These are phyloP conservation scores for Endothia cerciana DNA, from an alignment of 2,329 filamentous ascomycete species.

Conservation along the genomic window DNA sequence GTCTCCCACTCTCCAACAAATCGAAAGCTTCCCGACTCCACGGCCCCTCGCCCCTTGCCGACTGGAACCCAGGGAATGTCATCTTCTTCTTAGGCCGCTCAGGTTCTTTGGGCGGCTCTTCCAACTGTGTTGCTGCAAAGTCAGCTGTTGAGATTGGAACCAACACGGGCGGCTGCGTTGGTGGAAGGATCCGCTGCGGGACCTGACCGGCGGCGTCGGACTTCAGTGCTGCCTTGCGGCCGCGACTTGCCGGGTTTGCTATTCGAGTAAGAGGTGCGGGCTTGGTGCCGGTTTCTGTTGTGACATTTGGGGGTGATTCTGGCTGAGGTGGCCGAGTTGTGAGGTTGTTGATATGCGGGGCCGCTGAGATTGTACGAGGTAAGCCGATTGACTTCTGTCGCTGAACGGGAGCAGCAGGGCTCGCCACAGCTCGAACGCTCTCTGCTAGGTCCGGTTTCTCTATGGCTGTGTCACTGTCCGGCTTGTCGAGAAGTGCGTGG, in stretches of 20 bases:
- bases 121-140: conserved; percentile 31
- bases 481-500: background rate
- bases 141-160: conserved; percentile 26
- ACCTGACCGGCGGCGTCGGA: conserved; percentile 55
- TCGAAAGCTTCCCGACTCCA: conserved; percentile 74
- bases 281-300: conserved; percentile 9
- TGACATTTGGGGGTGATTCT: background rate
- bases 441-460: background rate
- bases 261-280: conserved; percentile 33
- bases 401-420: background rate
- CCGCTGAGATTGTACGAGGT: conserved; percentile 4
- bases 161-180: conserved; percentile 30
- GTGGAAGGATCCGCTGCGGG: conserved; percentile 47
- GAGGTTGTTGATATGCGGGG: conserved; percentile 23
- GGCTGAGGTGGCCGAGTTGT: background rate
- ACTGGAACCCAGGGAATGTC: conserved; percentile 49
- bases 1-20: conserved; percentile 64
- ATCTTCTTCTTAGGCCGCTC: conserved; percentile 35
- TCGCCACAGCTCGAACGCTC: background rate
- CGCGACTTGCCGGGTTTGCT: conserved; percentile 55
- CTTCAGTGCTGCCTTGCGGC: conserved; percentile 56
- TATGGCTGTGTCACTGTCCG: background rate
- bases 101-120: conserved; percentile 17
- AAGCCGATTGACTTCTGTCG: conserved; percentile 13
- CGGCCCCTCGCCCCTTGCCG: conserved; percentile 58